phyloP scores from a whole-genome alignment of 306 rosid species.

The Cicer arietinum region DNA sequence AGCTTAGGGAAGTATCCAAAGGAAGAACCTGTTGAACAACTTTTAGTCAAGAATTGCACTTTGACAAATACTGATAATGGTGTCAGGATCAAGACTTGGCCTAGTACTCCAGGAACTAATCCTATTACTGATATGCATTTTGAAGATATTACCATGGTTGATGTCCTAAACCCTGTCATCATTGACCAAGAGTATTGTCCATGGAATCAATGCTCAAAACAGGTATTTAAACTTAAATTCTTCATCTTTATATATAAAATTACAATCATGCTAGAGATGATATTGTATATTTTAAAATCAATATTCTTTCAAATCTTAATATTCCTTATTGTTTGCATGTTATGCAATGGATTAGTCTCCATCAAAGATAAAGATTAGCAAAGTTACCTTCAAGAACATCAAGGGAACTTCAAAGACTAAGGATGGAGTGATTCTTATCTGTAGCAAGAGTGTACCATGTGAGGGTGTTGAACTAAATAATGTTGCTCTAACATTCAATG shows the following conservation, averaged over 20 bases:
- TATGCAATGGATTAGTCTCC: conserved; percentile 41
- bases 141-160: conserved; percentile 49
- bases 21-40: conserved; percentile 41
- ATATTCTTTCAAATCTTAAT: too few species aligned
- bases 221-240: conserved; percentile 32
- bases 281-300: too few species aligned
- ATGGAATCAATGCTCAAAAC: conserved; percentile 44
- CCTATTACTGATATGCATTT: conserved; percentile 42
- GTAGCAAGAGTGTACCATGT: conserved; percentile 54
- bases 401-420: conserved; percentile 40
- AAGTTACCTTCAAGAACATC: conserved; percentile 55
- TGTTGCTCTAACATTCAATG: conserved; percentile 38
- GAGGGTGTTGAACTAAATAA: conserved; percentile 42
- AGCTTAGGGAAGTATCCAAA: conserved; percentile 18
- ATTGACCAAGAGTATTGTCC: conserved; percentile 70
- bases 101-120: background rate
- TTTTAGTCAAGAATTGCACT: conserved; percentile 34
- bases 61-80: conserved; percentile 46
- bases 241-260: too few species aligned
- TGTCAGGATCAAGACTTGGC: conserved; percentile 62
- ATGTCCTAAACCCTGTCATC: conserved; percentile 52
- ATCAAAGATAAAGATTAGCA: conserved; percentile 55
- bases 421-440: conserved; percentile 47
- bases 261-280: too few species aligned
- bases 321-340: background rate